Evolutionary conservation across 495 filamentous ascomycete genomes (phyloP).

Genomic region (Usnea hakonensis): DNA sequence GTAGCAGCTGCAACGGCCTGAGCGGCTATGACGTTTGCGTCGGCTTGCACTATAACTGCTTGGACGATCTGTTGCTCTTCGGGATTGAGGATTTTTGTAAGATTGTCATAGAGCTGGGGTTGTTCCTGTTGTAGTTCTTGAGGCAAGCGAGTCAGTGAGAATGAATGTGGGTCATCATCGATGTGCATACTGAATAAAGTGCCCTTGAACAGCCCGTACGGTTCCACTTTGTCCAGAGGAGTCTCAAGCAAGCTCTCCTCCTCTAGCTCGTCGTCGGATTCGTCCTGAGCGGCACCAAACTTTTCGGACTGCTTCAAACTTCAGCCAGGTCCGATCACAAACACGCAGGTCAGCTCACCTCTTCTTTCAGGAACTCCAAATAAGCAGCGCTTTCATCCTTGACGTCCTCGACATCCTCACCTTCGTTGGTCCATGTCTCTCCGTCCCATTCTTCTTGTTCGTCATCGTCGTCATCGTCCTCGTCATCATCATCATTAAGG

Average conservation of each 20-base stretch:
- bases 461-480: slow-evolving; percentile 54
- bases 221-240: slow-evolving; percentile 88
- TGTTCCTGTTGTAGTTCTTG: slow-evolving; percentile 86
- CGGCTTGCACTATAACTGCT: slow-evolving; percentile 72
- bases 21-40: slow-evolving; percentile 43
- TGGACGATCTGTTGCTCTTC: slow-evolving; percentile 80
- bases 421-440: slow-evolving; percentile 64
- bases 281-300: slow-evolving; percentile 60
- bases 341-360: slow-evolving; percentile 45
- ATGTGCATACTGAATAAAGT: slow-evolving; percentile 69
- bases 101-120: slow-evolving; percentile 73
- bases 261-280: slow-evolving; percentile 84
- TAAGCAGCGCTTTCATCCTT: slow-evolving; percentile 90
- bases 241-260: slow-evolving; percentile 89
- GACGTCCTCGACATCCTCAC: slow-evolving; percentile 59
- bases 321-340: slow-evolving; percentile 14
- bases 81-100: slow-evolving; percentile 67
- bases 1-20: slow-evolving; percentile 17
- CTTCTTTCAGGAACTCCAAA: slow-evolving; percentile 89
- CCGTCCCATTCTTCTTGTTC: slow-evolving; percentile 68
- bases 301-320: slow-evolving; percentile 60
- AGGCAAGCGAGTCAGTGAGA: background rate
- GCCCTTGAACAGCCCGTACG: slow-evolving; percentile 77
- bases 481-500: slow-evolving; percentile 56
- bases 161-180: background rate